Evolutionary conservation across 495 filamentous ascomycete genomes (phyloP).

Genomic region (Penicillium steckii): DNA sequence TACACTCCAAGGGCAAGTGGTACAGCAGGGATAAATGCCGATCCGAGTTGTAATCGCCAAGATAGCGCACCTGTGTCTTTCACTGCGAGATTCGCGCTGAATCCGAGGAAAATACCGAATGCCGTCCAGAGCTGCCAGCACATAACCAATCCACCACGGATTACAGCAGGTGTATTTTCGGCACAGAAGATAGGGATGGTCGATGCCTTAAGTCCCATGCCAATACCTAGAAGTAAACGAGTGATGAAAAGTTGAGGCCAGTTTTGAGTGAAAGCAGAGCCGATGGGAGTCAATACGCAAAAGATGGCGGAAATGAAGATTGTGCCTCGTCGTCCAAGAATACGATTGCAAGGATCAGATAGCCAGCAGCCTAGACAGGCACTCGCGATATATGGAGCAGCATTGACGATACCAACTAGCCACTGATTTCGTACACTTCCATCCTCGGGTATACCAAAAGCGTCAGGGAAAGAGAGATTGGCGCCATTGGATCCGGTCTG

Average conservation of each 20-base stretch:
- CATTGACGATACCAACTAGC: conserved; percentile 63
- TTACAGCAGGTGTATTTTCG: conserved; percentile 58
- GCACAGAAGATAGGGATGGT: conserved; percentile 64
- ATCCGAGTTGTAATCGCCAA: conserved; percentile 65
- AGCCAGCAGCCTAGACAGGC: conserved; percentile 56
- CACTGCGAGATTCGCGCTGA: conserved; percentile 59
- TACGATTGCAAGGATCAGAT: conserved; percentile 57
- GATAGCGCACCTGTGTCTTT: conserved; percentile 52
- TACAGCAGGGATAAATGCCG: conserved; percentile 69
- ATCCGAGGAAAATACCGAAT: conserved; percentile 63
- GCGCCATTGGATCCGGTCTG: conserved; percentile 75
- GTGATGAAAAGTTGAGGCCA: conserved; percentile 59
- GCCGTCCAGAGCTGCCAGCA: conserved; percentile 57
- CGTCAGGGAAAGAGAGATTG: conserved; percentile 59
- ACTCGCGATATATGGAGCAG: conserved; percentile 43
- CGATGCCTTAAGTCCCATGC: conserved; percentile 64
- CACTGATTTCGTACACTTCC: conserved; percentile 46
- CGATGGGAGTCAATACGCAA: conserved; percentile 57
- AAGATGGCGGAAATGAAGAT: conserved; percentile 63
- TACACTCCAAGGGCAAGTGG: conserved; percentile 61
- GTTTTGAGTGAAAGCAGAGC: conserved; percentile 51
- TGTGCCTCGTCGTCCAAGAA: conserved; percentile 55
- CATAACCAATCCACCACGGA: conserved; percentile 65
- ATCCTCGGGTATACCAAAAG: conserved; percentile 54
- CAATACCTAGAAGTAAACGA: conserved; percentile 60